phyloP scores from a whole-genome alignment of 2,329 filamentous ascomycete genomes.

The Diaporthe citrichinensis region DNA sequence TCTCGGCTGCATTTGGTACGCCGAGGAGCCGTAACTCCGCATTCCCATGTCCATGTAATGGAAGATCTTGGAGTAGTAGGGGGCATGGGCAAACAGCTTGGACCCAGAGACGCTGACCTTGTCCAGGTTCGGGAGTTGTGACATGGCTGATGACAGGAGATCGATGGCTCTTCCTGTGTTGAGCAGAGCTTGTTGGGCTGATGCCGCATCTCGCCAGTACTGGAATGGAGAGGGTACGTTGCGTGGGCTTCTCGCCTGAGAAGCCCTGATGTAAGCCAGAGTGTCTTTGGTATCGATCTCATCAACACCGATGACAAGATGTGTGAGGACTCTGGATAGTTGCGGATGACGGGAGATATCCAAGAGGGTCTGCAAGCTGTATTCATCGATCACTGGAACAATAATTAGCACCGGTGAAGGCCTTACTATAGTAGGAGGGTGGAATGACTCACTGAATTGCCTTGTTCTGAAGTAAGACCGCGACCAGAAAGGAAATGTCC shows the following conservation, averaged over 20 bases:
- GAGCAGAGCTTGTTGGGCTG: not conserved
- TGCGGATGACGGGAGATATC: not conserved
- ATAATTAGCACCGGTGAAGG: not conserved
- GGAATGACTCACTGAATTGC: not conserved
- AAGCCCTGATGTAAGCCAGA: not conserved
- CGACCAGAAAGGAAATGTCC: not conserved
- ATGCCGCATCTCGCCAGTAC: not conserved
- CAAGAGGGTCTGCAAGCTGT: not conserved
- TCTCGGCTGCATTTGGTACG: not conserved
- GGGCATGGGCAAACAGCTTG: rapidly evolving
- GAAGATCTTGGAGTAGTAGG: too few relatives aligned
- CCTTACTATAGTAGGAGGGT: rapidly evolving
- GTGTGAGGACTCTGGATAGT: not conserved
- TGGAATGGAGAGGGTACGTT: not conserved
- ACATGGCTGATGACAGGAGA: not conserved
- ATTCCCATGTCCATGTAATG: not conserved
- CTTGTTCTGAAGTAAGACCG: not conserved
- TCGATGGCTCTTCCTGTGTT: not conserved
- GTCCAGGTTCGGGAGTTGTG: not conserved
- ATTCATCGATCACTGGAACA: not conserved
- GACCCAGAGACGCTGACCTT: not conserved
- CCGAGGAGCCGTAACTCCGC: not conserved
- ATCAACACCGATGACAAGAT: slow-evolving; percentile 5
- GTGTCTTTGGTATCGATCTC: not conserved
- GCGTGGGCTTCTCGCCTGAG: not conserved